Base-by-base conservation (phyloP, 495 filamentous ascomycete species). In the Symbiotaphrina buchneri region DNA sequence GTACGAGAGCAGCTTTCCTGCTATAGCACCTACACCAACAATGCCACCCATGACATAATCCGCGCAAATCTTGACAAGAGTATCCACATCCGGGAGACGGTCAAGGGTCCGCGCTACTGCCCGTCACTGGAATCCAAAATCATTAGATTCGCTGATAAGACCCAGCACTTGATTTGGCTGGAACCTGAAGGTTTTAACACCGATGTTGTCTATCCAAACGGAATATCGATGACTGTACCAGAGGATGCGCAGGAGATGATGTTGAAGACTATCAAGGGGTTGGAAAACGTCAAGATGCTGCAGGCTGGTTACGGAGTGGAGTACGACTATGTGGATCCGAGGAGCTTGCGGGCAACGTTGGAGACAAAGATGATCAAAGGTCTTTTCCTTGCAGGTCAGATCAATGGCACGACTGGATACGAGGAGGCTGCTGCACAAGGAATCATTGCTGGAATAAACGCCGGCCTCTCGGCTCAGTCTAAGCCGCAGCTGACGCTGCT, bases 331-430 rank as follows among this genome's bases (percentile, higher is more conserved):
- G 77, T 97, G 6, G 87, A 97, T 47, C 90, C 87, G 6, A 76
- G 87, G 32, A 74, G 70, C 43, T 59, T 97, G 6, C 71, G 70
- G 38, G 67, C 77, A 14, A 83, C 87, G 0, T 67, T 97, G 6
- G 90, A 97, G 45, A 95, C 87, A 4, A 97, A 97, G 50, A 53
- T 76, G 16, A 92, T 97, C 36, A 58, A 58, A 20, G 87, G 87
- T 20, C 65, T 97, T 5, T 97, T 77, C 54, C 65, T 97, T 11
- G 87, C 87, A 2, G 87, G 87, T 10, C 87, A 97, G 46, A 94
- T 97, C 49, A 97, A 97, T 53, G 87, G 87, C 25, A 97, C 87
- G 0, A 97, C 87, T 0, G 87, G 87, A 2, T 97, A 97, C 52
- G 87, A 97, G 52, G 87, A 97, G 54, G 87, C 87, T 2, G 80